Evolutionary conservation across 2,329 filamentous ascomycete genomes (phyloP), one percentile per base, ranked within the genome.

Genomic region (Aspergillus clavatus): DNA sequence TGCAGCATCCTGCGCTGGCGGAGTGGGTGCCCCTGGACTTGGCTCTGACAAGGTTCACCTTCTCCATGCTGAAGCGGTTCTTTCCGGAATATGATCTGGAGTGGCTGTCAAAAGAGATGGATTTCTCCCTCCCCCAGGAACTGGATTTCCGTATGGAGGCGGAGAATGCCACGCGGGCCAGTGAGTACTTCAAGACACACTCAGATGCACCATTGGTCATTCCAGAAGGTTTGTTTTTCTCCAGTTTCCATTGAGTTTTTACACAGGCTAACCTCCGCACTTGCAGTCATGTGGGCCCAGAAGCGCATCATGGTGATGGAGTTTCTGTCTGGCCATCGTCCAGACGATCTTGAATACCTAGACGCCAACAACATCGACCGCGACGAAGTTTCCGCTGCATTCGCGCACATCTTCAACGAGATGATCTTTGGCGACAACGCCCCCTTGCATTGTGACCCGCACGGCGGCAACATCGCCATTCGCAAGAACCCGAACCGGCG

Each of bases 21-120:
- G 86, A 94, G 68, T 98, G 89, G 88, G 86, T 89, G 12, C 86
- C 83, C 21, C 75, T 98, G 8, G 93, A 98, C 66, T 77, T 97
- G 54, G 82, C 84, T 2, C 74, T 98, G 50, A 98, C 93, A 4
- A 75, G 80, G 28, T 94, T 93, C 59, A 94, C 90, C 0, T 98
- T 98, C 67, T 82, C 84, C 8, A 93, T 85, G 0, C 73, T 98
- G 48, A 95, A 95, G 69, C 80, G 81, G 47, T 96, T 91, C 75
- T 98, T 98, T 62, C 94, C 94, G 2, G 90, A 97, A 58, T 98
- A 98, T 67, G 93, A 98, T 66, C 77, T 98, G 22, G 90, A 95
- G 61, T 98, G 93, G 93, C 74, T 98, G 7, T 90, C 89, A 1
- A 82, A 84, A 6, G 93, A 98, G 69, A 94, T 98, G 86, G 88